phyloP scores from a whole-genome alignment of 1,139 yeast species.

The Yamadazyma triangularis region DNA sequence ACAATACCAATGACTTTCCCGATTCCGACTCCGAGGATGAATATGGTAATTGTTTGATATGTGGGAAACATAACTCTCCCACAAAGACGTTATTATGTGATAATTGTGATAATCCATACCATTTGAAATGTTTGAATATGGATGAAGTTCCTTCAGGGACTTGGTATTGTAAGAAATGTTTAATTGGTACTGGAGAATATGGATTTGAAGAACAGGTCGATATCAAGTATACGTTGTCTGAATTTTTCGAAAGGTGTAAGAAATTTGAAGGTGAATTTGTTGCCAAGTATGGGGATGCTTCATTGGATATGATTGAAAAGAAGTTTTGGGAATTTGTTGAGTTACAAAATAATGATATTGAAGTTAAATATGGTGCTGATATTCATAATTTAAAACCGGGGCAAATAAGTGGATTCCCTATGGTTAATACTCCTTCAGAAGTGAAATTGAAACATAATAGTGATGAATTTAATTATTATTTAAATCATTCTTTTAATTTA shows the following conservation, averaged over 20 bases:
- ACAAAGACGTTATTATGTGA: slow-evolving; percentile 58
- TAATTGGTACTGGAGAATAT: slow-evolving; percentile 83
- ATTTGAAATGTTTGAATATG: slow-evolving; percentile 55
- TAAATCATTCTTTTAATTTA: slow-evolving; percentile 62
- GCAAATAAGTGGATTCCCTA: slow-evolving; percentile 67
- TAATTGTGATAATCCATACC: slow-evolving; percentile 69
- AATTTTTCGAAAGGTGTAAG: slow-evolving; percentile 57
- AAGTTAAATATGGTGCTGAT: slow-evolving; percentile 76
- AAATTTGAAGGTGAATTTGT: slow-evolving; percentile 44
- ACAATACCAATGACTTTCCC: slow-evolving; percentile 16
- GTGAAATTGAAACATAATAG: slow-evolving; percentile 17
- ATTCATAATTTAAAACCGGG: slow-evolving; percentile 59
- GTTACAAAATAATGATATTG: slow-evolving; percentile 38
- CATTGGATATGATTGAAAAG: slow-evolving; percentile 44
- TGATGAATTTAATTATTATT: slow-evolving; percentile 29
- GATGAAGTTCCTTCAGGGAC: slow-evolving; percentile 46
- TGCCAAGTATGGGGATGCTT: slow-evolving; percentile 23
- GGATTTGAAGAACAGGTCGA: slow-evolving; percentile 74
- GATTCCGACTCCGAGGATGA: slow-evolving; percentile 29
- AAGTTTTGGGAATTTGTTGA: slow-evolving; percentile 61
- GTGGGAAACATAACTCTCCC: slow-evolving; percentile 49
- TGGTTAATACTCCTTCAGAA: slow-evolving; percentile 27
- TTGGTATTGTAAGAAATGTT: slow-evolving; percentile 82
- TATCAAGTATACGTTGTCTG: slow-evolving; percentile 52
- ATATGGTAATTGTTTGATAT: slow-evolving; percentile 45